These are phyloP conservation scores for Chlamydomonas incerta DNA, from an alignment of 139 green algal genomes.

Conservation along the genomic window DNA sequence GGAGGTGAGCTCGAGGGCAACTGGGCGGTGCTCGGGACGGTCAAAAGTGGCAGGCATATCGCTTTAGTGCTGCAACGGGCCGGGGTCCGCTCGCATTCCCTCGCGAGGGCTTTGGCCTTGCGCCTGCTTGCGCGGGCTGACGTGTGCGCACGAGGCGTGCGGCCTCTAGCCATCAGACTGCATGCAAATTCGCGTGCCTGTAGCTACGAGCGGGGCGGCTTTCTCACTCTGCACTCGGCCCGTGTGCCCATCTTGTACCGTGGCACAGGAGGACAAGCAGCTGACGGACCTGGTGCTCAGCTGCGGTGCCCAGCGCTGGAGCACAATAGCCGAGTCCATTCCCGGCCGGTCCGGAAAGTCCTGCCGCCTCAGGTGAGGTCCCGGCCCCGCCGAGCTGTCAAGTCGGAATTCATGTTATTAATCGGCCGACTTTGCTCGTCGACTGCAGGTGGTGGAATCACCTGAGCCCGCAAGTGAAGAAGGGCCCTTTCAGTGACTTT, in stretches of 20 bases:
- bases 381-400: neutral
- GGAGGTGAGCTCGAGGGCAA: neutral
- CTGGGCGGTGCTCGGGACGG: neutral
- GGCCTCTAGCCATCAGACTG: too few relatives aligned
- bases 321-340: constrained; percentile 39
- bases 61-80: neutral
- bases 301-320: constrained; percentile 21
- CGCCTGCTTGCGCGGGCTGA: neutral
- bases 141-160: neutral
- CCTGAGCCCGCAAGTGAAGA: constrained; percentile 84
- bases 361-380: constrained; percentile 17
- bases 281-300: constrained; percentile 23
- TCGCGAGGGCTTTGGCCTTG: neutral
- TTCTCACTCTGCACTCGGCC: neutral
- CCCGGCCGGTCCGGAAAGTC: constrained; percentile 26
- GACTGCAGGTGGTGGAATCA: constrained; percentile 85
- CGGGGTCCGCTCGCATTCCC: neutral
- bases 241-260: neutral
- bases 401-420: too few relatives aligned
- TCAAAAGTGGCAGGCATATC: neutral
- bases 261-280: constrained; percentile 33
- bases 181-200: neutral
- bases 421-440: neutral
- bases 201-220: too few relatives aligned
- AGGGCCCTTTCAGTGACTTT: constrained; percentile 77